Base-by-base conservation (phyloP, 2,329 filamentous ascomycete genomes). In the Aspergillus sojae region DNA sequence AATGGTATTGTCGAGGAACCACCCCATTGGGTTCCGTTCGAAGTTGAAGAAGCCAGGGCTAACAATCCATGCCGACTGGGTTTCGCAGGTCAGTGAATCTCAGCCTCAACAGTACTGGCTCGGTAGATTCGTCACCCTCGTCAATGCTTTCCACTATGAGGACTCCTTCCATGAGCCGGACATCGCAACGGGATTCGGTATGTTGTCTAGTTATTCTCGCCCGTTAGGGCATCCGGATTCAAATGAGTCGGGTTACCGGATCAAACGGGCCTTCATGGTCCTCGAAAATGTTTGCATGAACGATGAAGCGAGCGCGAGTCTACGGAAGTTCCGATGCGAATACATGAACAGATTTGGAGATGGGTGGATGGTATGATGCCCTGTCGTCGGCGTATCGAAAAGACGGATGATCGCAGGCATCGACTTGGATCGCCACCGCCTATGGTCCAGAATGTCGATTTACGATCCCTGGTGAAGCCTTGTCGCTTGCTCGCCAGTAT, bases 211-310 rank as follows among this genome's bases (percentile, higher is more conserved):
- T 53, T 64, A 66, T 53, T 67, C 67, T 26, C 61, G 69, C 46
- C 65, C 62, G 45, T 54, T 69, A 61, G 57, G 60, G 19, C 36
- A 53, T n/a, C 28, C 61, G 11, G 64, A 66, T 52, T 62, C 50
- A 39, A 64, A 65, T 26, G 53, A 41, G 61, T 63, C 66, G 62
- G 66, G 26, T 26, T 74, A 62, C 50, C 72, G 75, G 32, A 68
- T 69, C 32, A 74, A 72, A 21, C 69, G 74, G 6, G 75, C 77
- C 5, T 78, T 79, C 59, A 70, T 71, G 64, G 70, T 75, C 9
- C 62, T 80, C 21, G 68, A 77, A 39, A 70, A 69, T 32, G 65
- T 72, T 1, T 80, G 78, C 64, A 46, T 67, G 36, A 77, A 77
- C 0, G 67, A 72, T 6, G 76, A 79, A 63, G 78, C 78, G 45